Base-by-base conservation (phyloP, 2,329 filamentous ascomycete species). In the Xylariales sp. region DNA sequence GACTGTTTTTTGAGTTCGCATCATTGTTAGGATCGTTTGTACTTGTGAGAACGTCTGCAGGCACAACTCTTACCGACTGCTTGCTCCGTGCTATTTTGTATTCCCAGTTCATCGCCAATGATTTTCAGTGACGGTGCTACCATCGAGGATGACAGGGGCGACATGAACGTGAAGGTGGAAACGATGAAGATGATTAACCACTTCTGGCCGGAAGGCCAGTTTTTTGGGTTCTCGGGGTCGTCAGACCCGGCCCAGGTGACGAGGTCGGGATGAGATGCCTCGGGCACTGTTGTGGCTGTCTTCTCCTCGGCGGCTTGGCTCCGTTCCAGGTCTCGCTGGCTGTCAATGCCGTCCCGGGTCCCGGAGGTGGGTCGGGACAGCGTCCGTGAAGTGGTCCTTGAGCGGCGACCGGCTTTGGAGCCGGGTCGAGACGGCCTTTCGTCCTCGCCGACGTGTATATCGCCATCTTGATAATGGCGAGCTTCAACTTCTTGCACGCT, bases 111-210 rank as follows among this genome's bases (percentile, higher is more conserved):
- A 2, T 51, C 48, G n/a, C 68, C 65, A 33, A 84, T 76, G 3
- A 63, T 54, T 8, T 55, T 53, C 27, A 84, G 55, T 5, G 63
- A 66, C 1, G 72, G 72, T 0, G 74, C 73, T 11, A 77, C 66
- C 62, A 78, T 75, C 24, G 74, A 76, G 5, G 75, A 79, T 2
- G 74, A 72, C 6, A 80, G 65, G 0, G 76, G 75, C 3, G 77
- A 78, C 42, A 83, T 74, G 46, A 82, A 69, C 3, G 76, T 79
- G 52, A 80, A 80, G 34, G 66, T 58, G 4, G 72, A 74, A 20
- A 81, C 63, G 38, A 77, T 63, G 27, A 76, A 59, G 3, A 74
- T 70, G 15, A 70, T 69, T 2, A 60, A 58, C 79, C 78, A 83
- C 55, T 81, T 82, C 52, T 67, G 72, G 21, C 55, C 59, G 20